Evolutionary conservation across 495 filamentous ascomycete species (phyloP), one percentile per base, ranked within the genome.

Genomic region (Xylaria venustula): DNA sequence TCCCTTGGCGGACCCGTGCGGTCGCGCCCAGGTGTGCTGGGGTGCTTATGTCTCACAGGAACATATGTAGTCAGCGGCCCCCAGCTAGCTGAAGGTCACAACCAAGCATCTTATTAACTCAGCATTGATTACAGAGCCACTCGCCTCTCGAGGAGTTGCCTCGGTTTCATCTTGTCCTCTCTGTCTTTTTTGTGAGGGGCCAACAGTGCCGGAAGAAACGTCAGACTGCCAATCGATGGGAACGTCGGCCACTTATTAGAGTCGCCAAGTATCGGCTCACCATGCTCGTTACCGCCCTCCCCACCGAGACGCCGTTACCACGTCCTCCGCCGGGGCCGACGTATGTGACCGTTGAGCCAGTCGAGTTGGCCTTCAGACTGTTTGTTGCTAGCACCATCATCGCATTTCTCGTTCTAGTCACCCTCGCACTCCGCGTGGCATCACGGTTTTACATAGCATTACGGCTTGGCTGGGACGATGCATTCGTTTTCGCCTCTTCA

Each of bases 251-350:
- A 1, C 42, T 47, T 42, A 11, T 23, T 25, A 9, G 28, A 51
- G 34, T 41, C 20, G 57, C 47, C 47, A 52, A 36, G 25, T 26
- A 28, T 20, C 20, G 45, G 55, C 22, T 40, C 32, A 58, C 23
- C 1, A 58, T 59, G 56, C 15, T 32, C 17, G 34, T 25, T 51
- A 15, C 46, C 56, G 56, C 11, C 28, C 47, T 59, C 36, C 47
- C 57, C 17, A 52, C 47, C 14, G 47, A 60, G 48, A 12, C 47
- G 17, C 57, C 57, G 19, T 17, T 52, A 9, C 14, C 26, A 9
- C 15, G 26, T n/a, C 57, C 57, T 14, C 57, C 57, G 36, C 57
- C 57, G 57, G 57, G 57, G 19, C 57, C 57, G 36, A 54, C 58
- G 11, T 61, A 61, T 19, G 50, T 55, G 9, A 36, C 23, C 1